phyloP scores from a whole-genome alignment of 2,329 filamentous ascomycete genomes.

The Teratosphaeria pseudoeucalypti region DNA sequence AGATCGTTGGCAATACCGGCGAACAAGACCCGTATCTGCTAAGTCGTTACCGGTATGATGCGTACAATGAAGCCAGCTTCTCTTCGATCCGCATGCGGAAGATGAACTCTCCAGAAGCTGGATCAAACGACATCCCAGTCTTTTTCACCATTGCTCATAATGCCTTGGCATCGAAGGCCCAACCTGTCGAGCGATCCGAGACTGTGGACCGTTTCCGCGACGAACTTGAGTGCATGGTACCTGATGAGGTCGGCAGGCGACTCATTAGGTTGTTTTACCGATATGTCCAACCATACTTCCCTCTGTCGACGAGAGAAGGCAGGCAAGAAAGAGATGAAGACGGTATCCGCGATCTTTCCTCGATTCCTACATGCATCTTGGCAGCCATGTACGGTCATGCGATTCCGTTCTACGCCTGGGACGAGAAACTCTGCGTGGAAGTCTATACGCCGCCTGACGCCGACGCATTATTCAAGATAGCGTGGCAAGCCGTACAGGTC shows the following conservation, averaged over 20 bases:
- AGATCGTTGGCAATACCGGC: slow-evolving; percentile 24
- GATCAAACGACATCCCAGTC: slow-evolving; percentile 17
- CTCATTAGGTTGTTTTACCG: slow-evolving; percentile 32
- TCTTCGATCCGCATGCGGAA: slow-evolving; percentile 23
- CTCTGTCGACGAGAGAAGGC: slow-evolving; percentile 30
- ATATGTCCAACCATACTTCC: slow-evolving; percentile 37
- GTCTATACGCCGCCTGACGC: slow-evolving; percentile 25
- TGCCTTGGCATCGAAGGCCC: slow-evolving; percentile 24
- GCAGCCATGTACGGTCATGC: slow-evolving; percentile 36
- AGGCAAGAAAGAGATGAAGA: slow-evolving; percentile 21
- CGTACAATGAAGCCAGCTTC: slow-evolving; percentile 24
- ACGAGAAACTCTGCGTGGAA: slow-evolving; percentile 29
- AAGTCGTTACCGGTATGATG: slow-evolving; percentile 24
- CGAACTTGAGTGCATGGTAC: slow-evolving; percentile 24
- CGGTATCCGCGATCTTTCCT: slow-evolving; percentile 22
- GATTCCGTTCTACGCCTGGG: slow-evolving; percentile 35
- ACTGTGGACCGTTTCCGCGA: slow-evolving; percentile 17
- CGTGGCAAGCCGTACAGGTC: slow-evolving; percentile 22
- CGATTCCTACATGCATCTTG: slow-evolving; percentile 29
- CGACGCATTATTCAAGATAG: slow-evolving; percentile 23
- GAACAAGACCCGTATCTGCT: slow-evolving; percentile 25
- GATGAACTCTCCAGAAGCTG: slow-evolving; percentile 16
- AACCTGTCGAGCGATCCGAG: slow-evolving; percentile 20
- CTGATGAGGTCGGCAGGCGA: slow-evolving; percentile 24
- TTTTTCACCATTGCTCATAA: slow-evolving; percentile 29